These are phyloP conservation scores for Tetrastigma voinierianum DNA, from an alignment of 164 flowering plant species.

Conservation along the genomic window DNA sequence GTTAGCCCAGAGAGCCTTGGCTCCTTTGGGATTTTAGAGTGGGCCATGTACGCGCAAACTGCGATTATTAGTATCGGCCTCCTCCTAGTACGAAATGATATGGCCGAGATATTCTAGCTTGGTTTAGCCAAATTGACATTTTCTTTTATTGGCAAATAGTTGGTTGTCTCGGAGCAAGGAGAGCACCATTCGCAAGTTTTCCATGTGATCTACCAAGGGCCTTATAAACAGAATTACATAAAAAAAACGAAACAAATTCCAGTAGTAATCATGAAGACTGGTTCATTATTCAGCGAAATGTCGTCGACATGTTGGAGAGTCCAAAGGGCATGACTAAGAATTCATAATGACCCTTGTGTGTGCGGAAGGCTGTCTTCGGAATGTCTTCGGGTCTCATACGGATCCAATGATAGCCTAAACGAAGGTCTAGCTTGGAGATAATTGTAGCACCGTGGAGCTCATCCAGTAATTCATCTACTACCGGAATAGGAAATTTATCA, in stretches of 20 bases:
- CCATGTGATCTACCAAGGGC: not conserved
- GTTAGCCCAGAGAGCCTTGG: conserved; percentile 9
- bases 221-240: conserved; percentile 3
- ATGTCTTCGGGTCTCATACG: too few relatives aligned
- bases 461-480: too few relatives aligned
- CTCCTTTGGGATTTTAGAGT: not conserved
- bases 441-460: too few relatives aligned
- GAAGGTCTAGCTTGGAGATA: too few relatives aligned
- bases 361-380: too few relatives aligned
- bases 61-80: not conserved
- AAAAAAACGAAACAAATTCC: too few relatives aligned
- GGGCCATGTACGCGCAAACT: not conserved
- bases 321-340: too few relatives aligned
- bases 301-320: too few relatives aligned
- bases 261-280: not conserved
- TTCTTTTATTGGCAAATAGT: not conserved
- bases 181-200: not conserved
- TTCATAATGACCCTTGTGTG: not conserved
- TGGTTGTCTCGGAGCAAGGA: not conserved
- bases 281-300: too few relatives aligned
- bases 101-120: conserved; percentile 3
- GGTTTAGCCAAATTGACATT: not conserved
- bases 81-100: not conserved
- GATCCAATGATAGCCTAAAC: too few relatives aligned
- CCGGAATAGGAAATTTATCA: too few relatives aligned